Base-by-base conservation (phyloP, 108 stramenopile genomes). In the Nannochloropsis oceanica region DNA sequence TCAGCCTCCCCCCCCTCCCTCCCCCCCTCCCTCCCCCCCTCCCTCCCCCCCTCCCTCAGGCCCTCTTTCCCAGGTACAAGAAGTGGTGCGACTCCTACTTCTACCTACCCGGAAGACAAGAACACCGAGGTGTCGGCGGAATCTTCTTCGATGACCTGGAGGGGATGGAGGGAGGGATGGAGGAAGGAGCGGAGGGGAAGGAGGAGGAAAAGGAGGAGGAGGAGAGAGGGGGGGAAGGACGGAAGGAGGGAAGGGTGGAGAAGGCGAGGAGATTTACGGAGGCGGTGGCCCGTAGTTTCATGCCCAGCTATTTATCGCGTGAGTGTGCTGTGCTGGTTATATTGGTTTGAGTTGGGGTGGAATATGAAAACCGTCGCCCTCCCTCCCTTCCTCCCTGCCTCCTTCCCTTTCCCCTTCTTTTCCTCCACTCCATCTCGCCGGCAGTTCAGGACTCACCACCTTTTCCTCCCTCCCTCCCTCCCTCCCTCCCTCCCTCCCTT, bases 111-210 rank as follows among this genome's bases (percentile, higher is more conserved):
- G 94, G 94, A 34, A 86, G 96, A 25, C 88, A 89, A 20, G 96
- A 97, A 83, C 96, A 97, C 90, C 93, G 96, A 34, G 96, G 96
- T 10, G 94, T 94, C 20, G 96, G 96, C 43, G 96, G 96, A 8
- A 95, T 97, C 14, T 97, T 97, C 90, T 97, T 95, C 88, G 96
- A 97, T 87, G 96, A 97, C 86, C 85, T 96, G 27, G 89, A 91
- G 20, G 92, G 93, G 10, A 90, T 93, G 20, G 46, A 27, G 20
- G 25, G 43, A 80, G 82, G 12, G 83, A 92, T 12, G 50, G 91
- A 13, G 27, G 50, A 26, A 13, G 42, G 43, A 26, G 86, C 43
- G 11, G 84, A 44, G 12, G 20, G 79, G 79, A 20, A 27, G 18
- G 13, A 18, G 8, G 24, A 11, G 44, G 13, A 18, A 46, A 20